Evolutionary conservation across 345 rosid species (phyloP).

Genomic region (Erucastrum elatum): DNA sequence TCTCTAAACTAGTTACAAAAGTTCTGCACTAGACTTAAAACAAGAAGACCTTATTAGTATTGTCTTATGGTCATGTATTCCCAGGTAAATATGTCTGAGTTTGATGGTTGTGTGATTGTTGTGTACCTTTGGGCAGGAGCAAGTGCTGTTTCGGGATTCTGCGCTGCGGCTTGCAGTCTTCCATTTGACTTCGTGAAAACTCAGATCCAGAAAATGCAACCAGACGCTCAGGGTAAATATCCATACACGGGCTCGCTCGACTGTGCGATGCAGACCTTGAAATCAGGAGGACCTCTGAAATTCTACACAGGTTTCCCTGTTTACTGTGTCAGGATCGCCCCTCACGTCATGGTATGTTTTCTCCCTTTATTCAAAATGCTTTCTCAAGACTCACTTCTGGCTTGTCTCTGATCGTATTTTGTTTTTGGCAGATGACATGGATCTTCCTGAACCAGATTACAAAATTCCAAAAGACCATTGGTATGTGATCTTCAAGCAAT

Average conservation of each 20-base stretch:
- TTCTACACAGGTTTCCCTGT: constrained; percentile 98
- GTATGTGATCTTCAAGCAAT: constrained; percentile 46
- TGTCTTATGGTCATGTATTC: not conserved
- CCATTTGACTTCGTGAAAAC: constrained; percentile 96
- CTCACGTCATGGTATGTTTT: constrained; percentile 87
- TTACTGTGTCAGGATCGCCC: constrained; percentile 92
- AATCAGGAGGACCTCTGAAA: constrained; percentile 83
- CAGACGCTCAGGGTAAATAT: constrained; percentile 87
- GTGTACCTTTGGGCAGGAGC: constrained; percentile 58
- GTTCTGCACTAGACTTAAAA: not conserved
- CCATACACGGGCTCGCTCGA: constrained; percentile 92
- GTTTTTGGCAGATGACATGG: constrained; percentile 86
- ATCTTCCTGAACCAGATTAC: constrained; percentile 94
- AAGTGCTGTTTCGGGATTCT: constrained; percentile 88
- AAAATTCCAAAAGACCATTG: constrained; percentile 51
- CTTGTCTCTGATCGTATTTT: not conserved
- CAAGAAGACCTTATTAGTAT: not conserved
- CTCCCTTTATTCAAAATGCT: not conserved
- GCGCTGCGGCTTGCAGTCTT: constrained; percentile 92
- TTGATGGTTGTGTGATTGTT: constrained; percentile 6
- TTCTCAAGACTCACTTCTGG: not conserved
- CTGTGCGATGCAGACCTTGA: constrained; percentile 79
- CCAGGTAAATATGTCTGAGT: not conserved
- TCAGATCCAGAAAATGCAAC: constrained; percentile 99
- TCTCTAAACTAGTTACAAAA: not conserved